Base-by-base conservation (phyloP, 169 alveolate genomes). In the Eimeria acervulina region DNA sequence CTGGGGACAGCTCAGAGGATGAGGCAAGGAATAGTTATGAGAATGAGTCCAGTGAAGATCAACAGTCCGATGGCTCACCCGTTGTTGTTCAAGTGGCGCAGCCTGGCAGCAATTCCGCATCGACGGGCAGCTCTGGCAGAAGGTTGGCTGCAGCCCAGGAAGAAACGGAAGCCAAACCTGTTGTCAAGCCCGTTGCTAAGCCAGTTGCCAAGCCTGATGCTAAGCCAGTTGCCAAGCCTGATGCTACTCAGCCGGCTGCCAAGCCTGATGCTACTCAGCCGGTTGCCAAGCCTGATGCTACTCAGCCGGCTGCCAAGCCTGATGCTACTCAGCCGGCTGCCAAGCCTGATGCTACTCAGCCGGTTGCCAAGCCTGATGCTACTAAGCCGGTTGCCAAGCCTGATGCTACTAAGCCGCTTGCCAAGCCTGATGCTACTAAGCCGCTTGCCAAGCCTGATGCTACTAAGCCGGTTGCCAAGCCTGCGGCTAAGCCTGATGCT, bases 61-160 rank as follows among this genome's bases (percentile, higher is more conserved):
- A 31, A 36, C 55, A 2, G 19, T 76, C 87, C 17, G 63, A 76
- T 6, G 87, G 61, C 6, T 42, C 63, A 13, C 61, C 61, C 19
- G 87, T 40, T 42, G 87, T 38, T 38, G 87, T 40, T 38, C 87
- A 42, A 76, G 23, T 42, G 7, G 63, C 52, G 36, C 38, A 76
- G 87, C 61, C 87, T 26, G 87, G 87, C 7, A 76, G 61, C 52
- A 38, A 42, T 26, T 76, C 87, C 63, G 38, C 52, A 19, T 38
- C 52, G 87, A 23, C 87, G 1, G 59, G 63, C 23, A 42, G 87
- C 19, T n/a, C 44, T 68, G 47, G 80, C 80, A 33, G 80, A 68
- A 31, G 80, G 47, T 33, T 68, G n/a, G 80, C 80, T 33, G 28
- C 80, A 68, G 80, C 80, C 33, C 40, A 33, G 44, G 47, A 33